A percentile compares a stretch with the other conserved stretches of the same genome.
These are phyloP conservation scores for Geotrichum phurueaensis DNA, from an alignment of 1,139 yeast genomes.

Conservation along the genomic window DNA sequence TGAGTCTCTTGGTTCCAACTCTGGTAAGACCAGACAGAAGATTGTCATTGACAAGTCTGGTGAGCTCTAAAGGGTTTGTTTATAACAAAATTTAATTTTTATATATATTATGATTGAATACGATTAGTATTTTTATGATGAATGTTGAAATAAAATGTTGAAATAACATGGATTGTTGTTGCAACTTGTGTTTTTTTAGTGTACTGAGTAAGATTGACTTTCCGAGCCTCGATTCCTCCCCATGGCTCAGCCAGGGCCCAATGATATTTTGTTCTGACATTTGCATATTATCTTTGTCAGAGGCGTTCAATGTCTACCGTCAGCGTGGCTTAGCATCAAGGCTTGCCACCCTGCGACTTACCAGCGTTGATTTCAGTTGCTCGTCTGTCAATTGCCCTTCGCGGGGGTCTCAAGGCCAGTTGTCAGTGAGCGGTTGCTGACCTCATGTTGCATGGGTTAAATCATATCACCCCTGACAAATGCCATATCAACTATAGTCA, in stretches of 20 bases:
- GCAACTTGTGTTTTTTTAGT: background rate
- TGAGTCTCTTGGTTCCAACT: conserved; percentile 76
- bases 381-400: background rate
- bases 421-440: no score
- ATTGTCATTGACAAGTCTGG: conserved; percentile 80
- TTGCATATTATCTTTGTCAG: no score
- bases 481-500: no score
- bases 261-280: no score
- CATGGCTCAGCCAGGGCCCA: background rate
- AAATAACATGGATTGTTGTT: no score
- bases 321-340: no score
- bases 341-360: no score
- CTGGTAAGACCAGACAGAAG: conserved; percentile 77
- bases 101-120: background rate
- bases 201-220: background rate
- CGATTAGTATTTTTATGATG: background rate
- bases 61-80: conserved; percentile 48
- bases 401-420: no score
- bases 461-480: no score
- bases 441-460: no score
- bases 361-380: background rate
- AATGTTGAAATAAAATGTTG: no score
- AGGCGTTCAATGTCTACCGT: background rate
- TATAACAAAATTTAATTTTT: background rate
- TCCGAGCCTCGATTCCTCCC: background rate